Base-by-base conservation (phyloP, 305 asterid genomes). In the Solanum hybrid region DNA sequence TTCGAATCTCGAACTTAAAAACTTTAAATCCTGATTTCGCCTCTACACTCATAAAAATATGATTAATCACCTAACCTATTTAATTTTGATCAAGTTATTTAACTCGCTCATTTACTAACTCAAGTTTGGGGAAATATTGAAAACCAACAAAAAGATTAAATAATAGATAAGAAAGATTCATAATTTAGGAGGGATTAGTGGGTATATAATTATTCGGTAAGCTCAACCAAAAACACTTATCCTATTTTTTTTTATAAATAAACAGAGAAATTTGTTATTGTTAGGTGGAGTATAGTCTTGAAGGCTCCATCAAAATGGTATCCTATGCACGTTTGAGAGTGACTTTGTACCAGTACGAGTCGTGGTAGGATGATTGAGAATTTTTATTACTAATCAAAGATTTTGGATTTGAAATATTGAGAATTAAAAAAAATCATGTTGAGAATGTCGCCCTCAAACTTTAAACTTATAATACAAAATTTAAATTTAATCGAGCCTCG, bases 251-350 rank as follows among this genome's bases (percentile, higher is more conserved):
- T 79, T 4, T 14, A 22, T 35, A 84, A 51, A 84, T 22, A 31
- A 84, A 31, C 10, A 27, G 7, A 32, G 85, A 64, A 80, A 88
- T 75, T 29, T 42, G 85, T 91, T 78, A 56, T 26, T n/a, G 56
- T 22, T 78, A 93, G 87, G 89, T 32, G 40, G 90, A 45, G 69
- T 17, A 56, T 56, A 56, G 90, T 89, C 88, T 90, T 40, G 51
- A 40, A 73, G 90, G 32, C 88, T 89, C 92, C 81, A 37, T 26
- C 85, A 85, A 85, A 85, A 91, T 92, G 94, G 95, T 86, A 93
- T 93, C 95, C 95, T 73, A 85, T 85, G 87, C 87, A 85, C 14
- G 76, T 85, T 31, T 32, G 76, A 84, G 42, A 15, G 31, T 29
- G 75, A 84, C 75, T 56, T 1, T 10, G 1, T 2, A 2, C 0